Base-by-base conservation (phyloP, 2,329 filamentous ascomycete species). In the Ascochyta koolunga region DNA sequence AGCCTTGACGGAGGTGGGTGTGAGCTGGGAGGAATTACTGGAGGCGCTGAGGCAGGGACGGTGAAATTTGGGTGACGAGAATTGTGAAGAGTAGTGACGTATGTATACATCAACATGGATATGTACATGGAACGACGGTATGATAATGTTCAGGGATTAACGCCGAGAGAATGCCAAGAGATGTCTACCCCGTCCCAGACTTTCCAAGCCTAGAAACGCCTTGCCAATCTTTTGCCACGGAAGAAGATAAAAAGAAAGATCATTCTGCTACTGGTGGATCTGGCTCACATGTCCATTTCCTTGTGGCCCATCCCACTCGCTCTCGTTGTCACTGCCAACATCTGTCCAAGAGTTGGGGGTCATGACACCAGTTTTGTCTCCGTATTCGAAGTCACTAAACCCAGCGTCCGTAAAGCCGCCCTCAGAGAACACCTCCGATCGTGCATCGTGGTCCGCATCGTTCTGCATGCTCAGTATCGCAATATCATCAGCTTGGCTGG, bases 321-420 rank as follows among this genome's bases (percentile, higher is more conserved):
- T 76, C 53, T 71, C 73, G 37, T 70, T 68, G 40, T 76, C 74
- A 51, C 72, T 76, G 2, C 72, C 75, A 9, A 77, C 68, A 50
- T 77, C 74, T 33, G 72, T 74, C 75, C 75, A 77, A 21, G 67
- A 71, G 13, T 58, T 68, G 9, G 75, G 75, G 6, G 75, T 77
- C 66, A 70, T 67, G 15, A 70, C 61, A 15, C 74, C 74, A 0
- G 65, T 50, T n/a, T 59, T 40, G 18, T 65, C 61, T 0, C 54
- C 61, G 13, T 61, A 43, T 13, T 61, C 60, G 5, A 67, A 54
- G 41, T 74, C 73, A 35, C 70, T 71, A 52, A 72, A 73, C 0
- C 59, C 68, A 11, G 71, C 72, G 19, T 76, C 74, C 2, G 69
- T 72, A 36, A 74, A 75, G 8, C 70, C 72, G 31, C 62, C 56